Percentiles rank a stretch among this genome's conserved stretches.
These are phyloP conservation scores for Albizia julibrissin DNA, from an alignment of 306 rosid genomes.

Conservation along the genomic window DNA sequence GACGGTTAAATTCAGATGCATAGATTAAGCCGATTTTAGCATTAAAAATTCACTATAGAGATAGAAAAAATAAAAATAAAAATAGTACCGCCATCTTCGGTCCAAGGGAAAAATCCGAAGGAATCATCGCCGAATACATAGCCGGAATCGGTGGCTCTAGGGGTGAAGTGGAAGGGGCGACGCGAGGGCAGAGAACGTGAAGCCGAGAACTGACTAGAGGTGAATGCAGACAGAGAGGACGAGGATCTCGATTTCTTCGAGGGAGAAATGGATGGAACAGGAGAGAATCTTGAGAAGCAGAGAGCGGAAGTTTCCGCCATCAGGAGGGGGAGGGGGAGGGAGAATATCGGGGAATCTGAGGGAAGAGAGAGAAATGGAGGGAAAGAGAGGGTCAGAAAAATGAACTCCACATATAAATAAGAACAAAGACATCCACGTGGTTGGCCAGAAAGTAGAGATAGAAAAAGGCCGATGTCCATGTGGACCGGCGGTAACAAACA, in stretches of 20 bases:
- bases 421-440: background rate
- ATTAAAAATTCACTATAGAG: background rate
- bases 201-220: constrained; percentile 30
- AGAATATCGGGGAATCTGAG: background rate
- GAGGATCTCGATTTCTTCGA: constrained; percentile 28
- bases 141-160: constrained; percentile 53
- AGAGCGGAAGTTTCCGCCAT: constrained; percentile 74
- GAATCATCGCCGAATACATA: constrained; percentile 51
- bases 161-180: constrained; percentile 53
- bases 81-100: constrained; percentile 53
- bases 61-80: background rate
- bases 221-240: constrained; percentile 26
- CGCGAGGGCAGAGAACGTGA: constrained; percentile 44
- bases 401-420: constrained; percentile 30
- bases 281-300: constrained; percentile 50
- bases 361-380: constrained; percentile 8
- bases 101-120: constrained; percentile 75
- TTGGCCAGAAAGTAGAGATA: background rate
- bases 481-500: background rate
- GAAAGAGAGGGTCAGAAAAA: background rate
- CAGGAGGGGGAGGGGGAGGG: constrained; percentile 6
- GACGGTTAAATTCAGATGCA: background rate
- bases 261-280: constrained; percentile 37
- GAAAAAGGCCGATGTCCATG: background rate
- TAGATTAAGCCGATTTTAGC: background rate